Base-by-base conservation (phyloP, 2,329 filamentous ascomycete genomes). In the Paracamarosporium sp. region DNA sequence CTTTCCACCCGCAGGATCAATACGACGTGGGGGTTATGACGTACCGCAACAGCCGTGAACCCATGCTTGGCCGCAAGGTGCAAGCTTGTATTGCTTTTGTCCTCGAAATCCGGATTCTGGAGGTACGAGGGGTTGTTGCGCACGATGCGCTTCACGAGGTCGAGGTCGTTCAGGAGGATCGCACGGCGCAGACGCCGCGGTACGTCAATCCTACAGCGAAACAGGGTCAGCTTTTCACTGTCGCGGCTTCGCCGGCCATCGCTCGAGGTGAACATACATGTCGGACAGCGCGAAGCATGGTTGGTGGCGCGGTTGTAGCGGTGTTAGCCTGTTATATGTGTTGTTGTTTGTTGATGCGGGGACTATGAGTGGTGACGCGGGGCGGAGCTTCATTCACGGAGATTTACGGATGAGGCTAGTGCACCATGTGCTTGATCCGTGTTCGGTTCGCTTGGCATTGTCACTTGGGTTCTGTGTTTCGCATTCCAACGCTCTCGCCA, bases 11-110 rank as follows among this genome's bases (percentile, higher is more conserved):
- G 12, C 13, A 25, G 27, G 15, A 22, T 2, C n/a, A 7, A 40
- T 22, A 40, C n/a, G 30, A 9, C 13, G n/a, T 2, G 28, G n/a
- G 13, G 11, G 24, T 45, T 17, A 46, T 54, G 47, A 67, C 78
- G 50, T 72, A 80, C 78, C 72, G 86, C 89, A 66, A 95, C 89
- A 45, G 87, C 80, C 7, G 86, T 81, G 71, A 89, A 85, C 51
- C 92, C 92, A 55, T 92, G 82, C 7, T 86, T 86, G 11, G 90
- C 90, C 41, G 92, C 91, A 2, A 96, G 84, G 75, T 96, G 92
- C 36, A 97, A 84, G 62, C 88, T 92, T 2, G 92, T 94, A 79
- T 96, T 95, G 74, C 90, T 90, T 64, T 91, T 88, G 60, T 88
- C 83, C 4, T 87, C 85, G 66, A 86, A 85, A 76, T 96, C 91